Percentiles rank a stretch among this genome's conserved stretches.
Evolutionary conservation across 2,329 filamentous ascomycete genomes (phyloP).

Genomic region (Diplodia seriata): DNA sequence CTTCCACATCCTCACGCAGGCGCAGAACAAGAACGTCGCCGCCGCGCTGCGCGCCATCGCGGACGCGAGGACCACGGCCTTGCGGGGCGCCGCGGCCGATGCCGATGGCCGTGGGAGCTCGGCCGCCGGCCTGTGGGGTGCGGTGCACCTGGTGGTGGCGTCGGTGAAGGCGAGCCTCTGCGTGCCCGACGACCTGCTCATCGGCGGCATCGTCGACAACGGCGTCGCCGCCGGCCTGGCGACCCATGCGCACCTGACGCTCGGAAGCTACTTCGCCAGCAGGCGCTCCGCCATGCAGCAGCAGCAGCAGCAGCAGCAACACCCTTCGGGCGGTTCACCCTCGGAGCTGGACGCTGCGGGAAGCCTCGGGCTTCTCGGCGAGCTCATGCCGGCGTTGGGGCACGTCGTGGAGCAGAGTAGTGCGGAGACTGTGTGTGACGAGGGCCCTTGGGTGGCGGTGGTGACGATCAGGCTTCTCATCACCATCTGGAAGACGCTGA

Average conservation of each 20-base stretch:
- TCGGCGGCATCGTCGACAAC: not conserved
- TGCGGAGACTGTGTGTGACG: not conserved
- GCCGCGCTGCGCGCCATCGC: not conserved
- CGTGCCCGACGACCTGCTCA: not conserved
- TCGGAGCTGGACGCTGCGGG: not conserved
- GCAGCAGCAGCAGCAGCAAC: not conserved
- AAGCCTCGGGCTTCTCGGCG: not conserved
- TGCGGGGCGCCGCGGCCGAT: too few relatives aligned
- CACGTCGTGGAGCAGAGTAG: not conserved
- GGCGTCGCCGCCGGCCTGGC: not conserved
- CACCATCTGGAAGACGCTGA: not conserved
- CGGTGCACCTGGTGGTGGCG: not conserved
- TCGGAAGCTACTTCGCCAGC: not conserved
- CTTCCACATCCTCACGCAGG: not conserved
- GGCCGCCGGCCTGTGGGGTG: not conserved
- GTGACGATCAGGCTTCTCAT: not conserved
- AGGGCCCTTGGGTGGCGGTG: not conserved
- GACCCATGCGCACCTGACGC: not conserved
- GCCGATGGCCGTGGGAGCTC: too few relatives aligned
- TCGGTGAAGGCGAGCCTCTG: not conserved
- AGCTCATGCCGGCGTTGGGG: not conserved
- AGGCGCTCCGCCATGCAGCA: not conserved
- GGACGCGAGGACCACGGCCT: not conserved
- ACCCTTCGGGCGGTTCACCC: too few relatives aligned
- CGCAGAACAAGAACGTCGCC: not conserved